These are phyloP conservation scores for Biscutella laevigata DNA, from an alignment of 441 rosid species.

Conservation along the genomic window DNA sequence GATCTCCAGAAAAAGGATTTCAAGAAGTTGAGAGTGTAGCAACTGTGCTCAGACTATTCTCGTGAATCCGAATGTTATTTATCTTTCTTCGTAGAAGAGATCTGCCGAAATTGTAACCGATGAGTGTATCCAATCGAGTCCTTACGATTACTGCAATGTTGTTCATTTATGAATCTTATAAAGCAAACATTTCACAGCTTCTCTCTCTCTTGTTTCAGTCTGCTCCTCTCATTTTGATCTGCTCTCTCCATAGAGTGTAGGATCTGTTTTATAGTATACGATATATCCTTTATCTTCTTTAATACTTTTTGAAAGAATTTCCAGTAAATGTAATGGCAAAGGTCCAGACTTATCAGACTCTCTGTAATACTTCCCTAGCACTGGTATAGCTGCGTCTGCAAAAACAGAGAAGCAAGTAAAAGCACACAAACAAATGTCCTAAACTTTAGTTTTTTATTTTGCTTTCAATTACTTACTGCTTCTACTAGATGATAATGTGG, in stretches of 20 bases:
- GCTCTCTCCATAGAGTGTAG: constrained; percentile 29
- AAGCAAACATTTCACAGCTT: constrained; percentile 10
- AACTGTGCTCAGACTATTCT: constrained; percentile 13
- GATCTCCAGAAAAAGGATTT: constrained; percentile 19
- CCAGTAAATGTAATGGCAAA: constrained; percentile 45
- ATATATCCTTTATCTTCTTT: constrained; percentile 46
- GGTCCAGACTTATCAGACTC: constrained; percentile 54
- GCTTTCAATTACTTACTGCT: constrained; percentile 37
- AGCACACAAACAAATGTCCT: background rate
- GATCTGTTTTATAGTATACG: constrained; percentile 49
- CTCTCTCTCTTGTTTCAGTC: constrained; percentile 23
- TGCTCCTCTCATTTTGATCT: constrained; percentile 19
- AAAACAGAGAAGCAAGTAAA: background rate
- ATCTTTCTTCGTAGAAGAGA: constrained; percentile 1
- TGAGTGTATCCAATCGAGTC: background rate
- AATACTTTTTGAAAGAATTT: constrained; percentile 35
- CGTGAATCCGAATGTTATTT: background rate
- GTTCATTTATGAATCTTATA: background rate
- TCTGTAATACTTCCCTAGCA: constrained; percentile 50
- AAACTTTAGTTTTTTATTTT: background rate
- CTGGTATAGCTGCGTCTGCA: constrained; percentile 62
- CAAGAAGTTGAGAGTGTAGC: constrained; percentile 24
- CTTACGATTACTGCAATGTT: background rate
- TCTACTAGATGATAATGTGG: constrained; percentile 63
- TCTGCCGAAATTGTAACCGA: background rate